phyloP scores from a whole-genome alignment of 2,329 filamentous ascomycete genomes.

The Fusarium continuum region DNA sequence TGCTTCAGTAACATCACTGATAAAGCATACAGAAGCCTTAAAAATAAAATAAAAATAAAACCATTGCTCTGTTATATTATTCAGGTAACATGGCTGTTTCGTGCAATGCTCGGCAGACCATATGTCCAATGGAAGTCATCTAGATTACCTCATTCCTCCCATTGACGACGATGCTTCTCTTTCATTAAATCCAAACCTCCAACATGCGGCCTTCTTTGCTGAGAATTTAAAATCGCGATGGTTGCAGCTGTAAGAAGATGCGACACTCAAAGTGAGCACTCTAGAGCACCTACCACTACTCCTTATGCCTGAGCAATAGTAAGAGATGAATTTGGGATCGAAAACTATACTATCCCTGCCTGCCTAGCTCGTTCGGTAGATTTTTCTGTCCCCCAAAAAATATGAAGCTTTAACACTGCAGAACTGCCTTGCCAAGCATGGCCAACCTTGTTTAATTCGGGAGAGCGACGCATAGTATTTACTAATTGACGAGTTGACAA shows the following conservation, averaged over 20 bases:
- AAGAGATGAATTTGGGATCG: not conserved
- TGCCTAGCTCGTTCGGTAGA: not conserved
- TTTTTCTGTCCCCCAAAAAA: not conserved
- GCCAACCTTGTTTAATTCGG: conserved; percentile 7
- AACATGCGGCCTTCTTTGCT: no score
- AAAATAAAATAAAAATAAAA: not conserved
- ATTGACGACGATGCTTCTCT: not conserved
- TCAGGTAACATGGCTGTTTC: no score
- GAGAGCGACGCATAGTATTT: not conserved
- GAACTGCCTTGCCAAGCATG: not conserved
- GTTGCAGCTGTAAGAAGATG: no score
- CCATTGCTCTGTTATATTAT: no score
- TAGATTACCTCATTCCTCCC: not conserved
- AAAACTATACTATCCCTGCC: no score
- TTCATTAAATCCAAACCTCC: not conserved
- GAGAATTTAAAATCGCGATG: no score
- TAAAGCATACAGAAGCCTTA: not conserved
- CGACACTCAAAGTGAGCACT: not conserved
- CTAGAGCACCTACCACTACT: not conserved
- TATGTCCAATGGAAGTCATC: not conserved
- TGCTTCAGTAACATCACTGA: not conserved
- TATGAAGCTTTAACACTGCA: not conserved
- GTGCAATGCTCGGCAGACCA: no score
- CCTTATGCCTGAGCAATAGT: not conserved
- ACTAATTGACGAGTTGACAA: not conserved